phyloP scores from a whole-genome alignment of 768 basidiomycete species.

The Boletus speciosus region DNA sequence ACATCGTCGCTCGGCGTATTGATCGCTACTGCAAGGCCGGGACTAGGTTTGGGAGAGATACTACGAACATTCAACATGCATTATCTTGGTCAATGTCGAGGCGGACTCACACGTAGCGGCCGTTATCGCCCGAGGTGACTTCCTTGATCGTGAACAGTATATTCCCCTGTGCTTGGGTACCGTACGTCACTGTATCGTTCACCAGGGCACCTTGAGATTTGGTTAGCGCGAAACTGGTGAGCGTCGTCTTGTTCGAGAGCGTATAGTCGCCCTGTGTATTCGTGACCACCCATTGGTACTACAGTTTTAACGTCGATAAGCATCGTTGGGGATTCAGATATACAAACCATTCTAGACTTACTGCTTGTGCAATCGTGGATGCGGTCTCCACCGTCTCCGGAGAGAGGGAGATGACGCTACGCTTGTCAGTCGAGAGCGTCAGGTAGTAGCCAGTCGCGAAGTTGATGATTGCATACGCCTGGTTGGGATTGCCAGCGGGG shows the following conservation, averaged over 20 bases:
- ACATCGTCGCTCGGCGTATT: neutral
- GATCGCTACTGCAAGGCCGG: slow-evolving; percentile 5
- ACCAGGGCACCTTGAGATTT: neutral
- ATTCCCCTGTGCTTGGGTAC: neutral
- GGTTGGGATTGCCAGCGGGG: neutral
- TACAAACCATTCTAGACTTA: neutral
- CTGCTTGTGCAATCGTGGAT: neutral
- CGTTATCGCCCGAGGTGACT: neutral
- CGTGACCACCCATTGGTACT: slow-evolving; percentile 11
- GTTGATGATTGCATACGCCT: slow-evolving; percentile 5
- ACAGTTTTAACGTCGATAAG: neutral
- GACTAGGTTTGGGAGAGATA: slow-evolving; percentile 4
- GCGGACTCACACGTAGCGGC: slow-evolving; percentile 1
- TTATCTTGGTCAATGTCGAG: neutral
- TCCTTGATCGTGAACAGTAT: slow-evolving; percentile 4
- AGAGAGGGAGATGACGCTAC: neutral
- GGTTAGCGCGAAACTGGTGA: slow-evolving; percentile 1
- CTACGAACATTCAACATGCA: neutral
- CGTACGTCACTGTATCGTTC: slow-evolving; percentile 4
- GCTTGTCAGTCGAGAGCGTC: slow-evolving; percentile 1
- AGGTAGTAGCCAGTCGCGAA: slow-evolving; percentile 9
- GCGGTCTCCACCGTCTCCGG: slow-evolving; percentile 1
- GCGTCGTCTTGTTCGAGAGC: neutral
- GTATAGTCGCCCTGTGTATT: slow-evolving; percentile 3
- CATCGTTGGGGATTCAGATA: neutral